Evolutionary conservation across 306 rosid genomes (phyloP), one percentile per base, ranked within the genome.

Genomic region (Quercus berberidifolia): DNA sequence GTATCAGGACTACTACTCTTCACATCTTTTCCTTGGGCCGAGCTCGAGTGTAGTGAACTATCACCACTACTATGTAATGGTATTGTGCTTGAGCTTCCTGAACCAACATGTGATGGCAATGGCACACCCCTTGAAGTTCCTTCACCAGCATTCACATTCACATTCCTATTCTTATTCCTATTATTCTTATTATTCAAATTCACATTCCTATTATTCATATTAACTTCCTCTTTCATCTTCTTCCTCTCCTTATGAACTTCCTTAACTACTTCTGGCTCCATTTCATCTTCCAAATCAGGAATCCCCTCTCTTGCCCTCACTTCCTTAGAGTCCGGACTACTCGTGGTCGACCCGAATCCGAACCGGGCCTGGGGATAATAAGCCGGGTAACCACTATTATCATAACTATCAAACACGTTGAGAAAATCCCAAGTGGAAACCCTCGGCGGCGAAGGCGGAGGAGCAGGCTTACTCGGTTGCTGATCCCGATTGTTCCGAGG

Each of bases 261-360:
- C 72, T 86, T 89, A 83, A 74, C 21, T 46, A 49, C 77, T 78
- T 95, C 98, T 0, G 84, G 92, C 77, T 93, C 98, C 1, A 89
- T 89, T 30, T 93, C 99, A n/a, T 96, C 98, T 83, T 96, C 99
- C 85, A 96, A 83, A 28, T 96, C 98, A 3, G 99, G 99, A 85
- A 96, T 96, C 63, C 99, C 99, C 74, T 96, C 99, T 30, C 97
- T 91, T 85, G 90, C 92, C 83, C 99, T 90, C 86, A 96, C 98
- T 75, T 96, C 99, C 20, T 88, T 90, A 38, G 97, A 93, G 83
- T 96, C 99, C 6, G 97, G 93, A 70, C 99, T 96, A 73, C 97
- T 93, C 65, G 87, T 59, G 5, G 78, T 83, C 31, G 99, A 93
- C 31, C 92, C 97, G 58, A 81, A 55, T 64, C 89, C 88, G 25